phyloP scores from a whole-genome alignment of 768 basidiomycete genomes.

The Trametes gibbosa region DNA sequence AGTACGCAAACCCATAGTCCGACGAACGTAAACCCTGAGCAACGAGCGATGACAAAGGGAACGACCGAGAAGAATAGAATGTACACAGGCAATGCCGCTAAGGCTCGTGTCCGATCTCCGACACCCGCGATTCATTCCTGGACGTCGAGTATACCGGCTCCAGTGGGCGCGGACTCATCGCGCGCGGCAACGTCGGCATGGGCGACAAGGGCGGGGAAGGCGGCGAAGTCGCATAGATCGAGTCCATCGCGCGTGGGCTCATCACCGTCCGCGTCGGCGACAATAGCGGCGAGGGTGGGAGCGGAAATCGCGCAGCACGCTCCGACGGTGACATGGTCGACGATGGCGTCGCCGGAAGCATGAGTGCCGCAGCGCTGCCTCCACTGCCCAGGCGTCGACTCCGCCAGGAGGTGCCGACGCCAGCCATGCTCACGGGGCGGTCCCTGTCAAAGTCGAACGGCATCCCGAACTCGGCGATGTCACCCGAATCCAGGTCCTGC shows the following conservation, averaged over 20 bases:
- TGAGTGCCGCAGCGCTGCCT: background rate
- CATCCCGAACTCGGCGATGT: conserved; percentile 26
- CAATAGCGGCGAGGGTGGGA: background rate
- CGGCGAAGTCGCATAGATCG: background rate
- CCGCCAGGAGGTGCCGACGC: conserved; percentile 37
- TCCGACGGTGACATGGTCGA: background rate
- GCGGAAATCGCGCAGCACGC: background rate
- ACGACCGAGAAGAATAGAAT: background rate
- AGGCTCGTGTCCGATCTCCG: conserved; percentile 5
- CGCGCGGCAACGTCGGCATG: background rate
- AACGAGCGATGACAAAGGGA: background rate
- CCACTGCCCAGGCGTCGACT: conserved; percentile 3
- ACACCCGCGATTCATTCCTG: conserved; percentile 7
- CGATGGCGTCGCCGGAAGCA: background rate
- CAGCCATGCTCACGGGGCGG: conserved; percentile 38
- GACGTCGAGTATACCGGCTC: background rate
- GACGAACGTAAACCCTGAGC: background rate
- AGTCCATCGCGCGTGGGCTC: background rate
- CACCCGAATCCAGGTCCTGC: conserved; percentile 5
- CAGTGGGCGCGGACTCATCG: background rate
- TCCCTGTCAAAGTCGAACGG: background rate
- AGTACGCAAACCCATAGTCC: background rate
- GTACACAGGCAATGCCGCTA: background rate
- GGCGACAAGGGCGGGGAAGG: background rate
- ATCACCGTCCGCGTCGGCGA: background rate